phyloP scores from a whole-genome alignment of 441 rosid genomes.

The Gossypium laxum region DNA sequence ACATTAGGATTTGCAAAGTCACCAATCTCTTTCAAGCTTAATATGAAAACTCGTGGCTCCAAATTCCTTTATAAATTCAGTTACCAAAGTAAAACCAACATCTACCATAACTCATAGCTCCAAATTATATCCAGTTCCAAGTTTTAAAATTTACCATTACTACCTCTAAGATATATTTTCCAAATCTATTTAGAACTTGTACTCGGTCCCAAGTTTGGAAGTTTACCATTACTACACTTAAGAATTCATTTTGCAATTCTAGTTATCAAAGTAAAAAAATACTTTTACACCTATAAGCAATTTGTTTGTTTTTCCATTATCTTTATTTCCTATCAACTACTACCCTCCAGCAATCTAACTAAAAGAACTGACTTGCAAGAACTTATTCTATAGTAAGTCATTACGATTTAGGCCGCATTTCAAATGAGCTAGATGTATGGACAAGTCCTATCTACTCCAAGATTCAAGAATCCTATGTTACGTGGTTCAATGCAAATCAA shows the following conservation, averaged over 20 bases:
- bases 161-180: background rate
- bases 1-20: background rate
- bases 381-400: background rate
- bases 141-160: background rate
- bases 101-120: background rate
- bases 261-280: background rate
- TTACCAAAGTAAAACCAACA: background rate
- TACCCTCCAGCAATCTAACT: background rate
- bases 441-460: background rate
- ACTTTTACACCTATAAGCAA: background rate
- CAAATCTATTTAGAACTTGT: background rate
- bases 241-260: background rate
- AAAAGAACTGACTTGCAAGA: background rate
- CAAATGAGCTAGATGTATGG: background rate
- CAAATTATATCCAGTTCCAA: constrained; percentile 6
- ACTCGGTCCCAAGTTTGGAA: background rate
- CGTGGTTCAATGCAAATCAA: background rate
- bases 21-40: background rate
- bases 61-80: background rate
- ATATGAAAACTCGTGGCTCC: background rate
- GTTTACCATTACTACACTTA: background rate
- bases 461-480: background rate
- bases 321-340: background rate
- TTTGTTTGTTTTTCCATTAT: background rate
- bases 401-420: background rate